Percentiles rank a stretch among this genome's conserved stretches.
Evolutionary conservation across 2,329 filamentous ascomycete species (phyloP).

Genomic region (Allantophomopsis lycopodina): DNA sequence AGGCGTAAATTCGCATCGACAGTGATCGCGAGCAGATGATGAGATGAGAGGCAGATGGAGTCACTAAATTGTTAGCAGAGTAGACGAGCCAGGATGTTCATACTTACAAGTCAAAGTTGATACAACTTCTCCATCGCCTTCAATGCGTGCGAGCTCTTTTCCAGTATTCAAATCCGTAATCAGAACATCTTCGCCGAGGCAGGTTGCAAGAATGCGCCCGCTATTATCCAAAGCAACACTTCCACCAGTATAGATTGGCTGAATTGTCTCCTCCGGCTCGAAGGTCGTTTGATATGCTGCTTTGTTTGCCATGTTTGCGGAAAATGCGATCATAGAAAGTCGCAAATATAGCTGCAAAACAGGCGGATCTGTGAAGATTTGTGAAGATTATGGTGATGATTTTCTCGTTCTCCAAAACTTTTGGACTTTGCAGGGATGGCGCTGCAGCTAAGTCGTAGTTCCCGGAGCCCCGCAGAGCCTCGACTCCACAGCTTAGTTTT

Average conservation of each 20-base stretch:
- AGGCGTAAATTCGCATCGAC: conserved; percentile 80
- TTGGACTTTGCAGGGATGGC: no score
- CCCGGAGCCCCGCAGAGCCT: no score
- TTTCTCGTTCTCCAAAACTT: no score
- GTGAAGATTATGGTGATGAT: no score
- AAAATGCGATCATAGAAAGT: not conserved
- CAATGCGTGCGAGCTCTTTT: conserved; percentile 68
- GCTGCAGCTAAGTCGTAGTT: no score
- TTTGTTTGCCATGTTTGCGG: conserved; percentile 39
- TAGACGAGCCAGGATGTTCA: not conserved
- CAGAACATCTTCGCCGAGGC: conserved; percentile 82
- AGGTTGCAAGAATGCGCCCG: conserved; percentile 73
- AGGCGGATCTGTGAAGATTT: no score
- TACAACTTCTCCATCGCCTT: conserved; percentile 74
- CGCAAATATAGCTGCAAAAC: no score
- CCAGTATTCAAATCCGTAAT: conserved; percentile 77
- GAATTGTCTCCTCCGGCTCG: conserved; percentile 67
- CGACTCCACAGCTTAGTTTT: no score
- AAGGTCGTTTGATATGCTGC: conserved; percentile 74
- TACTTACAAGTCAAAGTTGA: conserved; percentile 54
- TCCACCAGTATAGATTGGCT: conserved; percentile 89
- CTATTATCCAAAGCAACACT: conserved; percentile 70
- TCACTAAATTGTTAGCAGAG: conserved; percentile 40
- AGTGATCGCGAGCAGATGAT: conserved; percentile 90
- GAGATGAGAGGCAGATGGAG: conserved; percentile 76